Evolutionary conservation across 2,329 filamentous ascomycete genomes (phyloP).

Genomic region (Xylariaceae sp.): DNA sequence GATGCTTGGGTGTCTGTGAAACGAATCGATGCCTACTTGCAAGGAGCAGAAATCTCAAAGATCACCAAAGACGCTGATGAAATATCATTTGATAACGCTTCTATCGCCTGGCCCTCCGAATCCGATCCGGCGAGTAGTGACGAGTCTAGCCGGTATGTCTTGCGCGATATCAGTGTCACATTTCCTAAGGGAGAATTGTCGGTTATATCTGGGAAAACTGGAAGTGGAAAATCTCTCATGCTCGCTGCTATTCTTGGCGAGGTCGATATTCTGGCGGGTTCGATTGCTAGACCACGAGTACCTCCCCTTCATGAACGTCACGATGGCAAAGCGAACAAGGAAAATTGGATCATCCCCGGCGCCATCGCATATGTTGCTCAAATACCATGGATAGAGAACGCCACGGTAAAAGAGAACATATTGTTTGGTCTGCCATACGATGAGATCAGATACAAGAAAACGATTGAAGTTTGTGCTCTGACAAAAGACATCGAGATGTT

Average conservation of each 20-base stretch:
- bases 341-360: constrained; percentile 72
- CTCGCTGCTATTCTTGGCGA: constrained; percentile 78
- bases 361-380: constrained; percentile 78
- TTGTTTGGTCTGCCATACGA: constrained; percentile 76
- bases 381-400: constrained; percentile 86
- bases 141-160: constrained; percentile 65
- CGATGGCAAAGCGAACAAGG: constrained; percentile 65
- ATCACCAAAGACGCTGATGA: constrained; percentile 61
- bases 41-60: constrained; percentile 66
- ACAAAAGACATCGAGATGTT: constrained; percentile 79
- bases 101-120: constrained; percentile 77
- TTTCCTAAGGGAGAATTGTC: constrained; percentile 74
- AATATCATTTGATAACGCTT: constrained; percentile 70
- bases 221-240: constrained; percentile 78
- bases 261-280: constrained; percentile 70
- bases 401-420: constrained; percentile 78
- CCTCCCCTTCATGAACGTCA: constrained; percentile 60
- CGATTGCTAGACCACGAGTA: constrained; percentile 60
- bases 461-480: constrained; percentile 74
- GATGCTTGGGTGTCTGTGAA: constrained; percentile 76
- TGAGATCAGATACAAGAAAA: constrained; percentile 71
- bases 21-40: constrained; percentile 74
- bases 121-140: constrained; percentile 47
- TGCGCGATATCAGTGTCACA: constrained; percentile 67
- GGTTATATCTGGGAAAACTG: constrained; percentile 78